phyloP scores from a whole-genome alignment of 2,329 filamentous ascomycete genomes.

The Exophiala sp. region DNA sequence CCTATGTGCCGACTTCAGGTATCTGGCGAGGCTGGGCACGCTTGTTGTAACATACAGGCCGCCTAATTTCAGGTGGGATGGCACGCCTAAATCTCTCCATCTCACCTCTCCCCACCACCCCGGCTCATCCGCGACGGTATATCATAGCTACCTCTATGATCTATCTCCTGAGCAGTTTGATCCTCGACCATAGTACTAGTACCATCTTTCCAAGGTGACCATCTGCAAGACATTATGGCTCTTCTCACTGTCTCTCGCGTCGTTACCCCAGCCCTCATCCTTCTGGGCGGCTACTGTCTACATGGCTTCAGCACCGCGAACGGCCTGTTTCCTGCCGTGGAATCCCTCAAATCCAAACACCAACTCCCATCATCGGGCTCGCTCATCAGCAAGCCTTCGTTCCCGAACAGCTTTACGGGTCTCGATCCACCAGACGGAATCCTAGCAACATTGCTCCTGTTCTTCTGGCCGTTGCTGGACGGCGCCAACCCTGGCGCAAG shows the following conservation, averaged over 20 bases:
- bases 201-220: not conserved
- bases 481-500: constrained; percentile 33
- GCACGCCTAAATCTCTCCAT: too few species aligned
- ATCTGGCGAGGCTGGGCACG: too few species aligned
- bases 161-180: too few species aligned
- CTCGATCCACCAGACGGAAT: constrained; percentile 33
- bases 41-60: too few species aligned
- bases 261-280: constrained; percentile 6
- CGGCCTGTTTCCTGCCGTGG: constrained; percentile 7
- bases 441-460: constrained; percentile 33
- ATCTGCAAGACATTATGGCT: constrained; percentile 21
- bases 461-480: constrained; percentile 39
- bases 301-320: constrained; percentile 8
- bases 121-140: too few species aligned
- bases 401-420: constrained; percentile 37
- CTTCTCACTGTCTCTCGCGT: constrained; percentile 2
- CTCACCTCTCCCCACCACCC: too few species aligned
- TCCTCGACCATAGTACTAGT: not conserved
- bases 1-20: too few species aligned
- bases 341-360: not conserved
- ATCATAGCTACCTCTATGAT: too few species aligned
- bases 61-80: too few species aligned
- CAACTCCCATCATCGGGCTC: constrained; percentile 1
- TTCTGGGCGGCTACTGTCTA: constrained; percentile 8
- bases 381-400: constrained; percentile 1